These are phyloP conservation scores for Allantophomopsis cytisporea DNA, from an alignment of 2,329 filamentous ascomycete genomes.

Conservation along the genomic window DNA sequence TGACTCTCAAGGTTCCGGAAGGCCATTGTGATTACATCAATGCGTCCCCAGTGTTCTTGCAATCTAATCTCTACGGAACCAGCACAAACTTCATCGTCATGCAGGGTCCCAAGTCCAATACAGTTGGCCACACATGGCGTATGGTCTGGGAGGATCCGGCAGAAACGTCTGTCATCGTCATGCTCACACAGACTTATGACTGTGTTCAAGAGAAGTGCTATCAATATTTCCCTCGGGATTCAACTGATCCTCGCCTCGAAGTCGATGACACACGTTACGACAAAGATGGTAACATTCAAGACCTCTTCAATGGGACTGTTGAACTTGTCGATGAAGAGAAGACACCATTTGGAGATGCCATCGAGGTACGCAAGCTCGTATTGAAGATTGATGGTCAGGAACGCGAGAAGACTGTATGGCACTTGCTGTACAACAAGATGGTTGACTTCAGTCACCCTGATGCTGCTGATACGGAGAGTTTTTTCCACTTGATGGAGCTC, in stretches of 20 bases:
- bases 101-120: slow-evolving; percentile 71
- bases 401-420: slow-evolving; percentile 58
- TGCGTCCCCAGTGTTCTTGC: slow-evolving; percentile 54
- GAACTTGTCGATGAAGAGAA: slow-evolving; percentile 37
- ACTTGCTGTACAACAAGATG: slow-evolving; percentile 80
- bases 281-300: slow-evolving; percentile 30
- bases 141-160: slow-evolving; percentile 77
- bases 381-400: slow-evolving; percentile 27
- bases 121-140: slow-evolving; percentile 78
- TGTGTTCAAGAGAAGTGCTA: slow-evolving; percentile 69
- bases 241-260: slow-evolving; percentile 33
- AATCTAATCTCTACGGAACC: slow-evolving; percentile 19
- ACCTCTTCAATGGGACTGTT: slow-evolving; percentile 48
- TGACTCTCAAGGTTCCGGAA: slow-evolving; percentile 66
- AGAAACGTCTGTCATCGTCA: slow-evolving; percentile 72
- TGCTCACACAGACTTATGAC: slow-evolving; percentile 86
- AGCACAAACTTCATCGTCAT: slow-evolving; percentile 70
- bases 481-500: slow-evolving; percentile 56
- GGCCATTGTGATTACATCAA: slow-evolving; percentile 70
- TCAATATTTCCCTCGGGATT: slow-evolving; percentile 64
- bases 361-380: slow-evolving; percentile 63
- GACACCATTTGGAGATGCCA: slow-evolving; percentile 41
- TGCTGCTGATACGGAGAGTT: slow-evolving; percentile 49
- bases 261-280: slow-evolving; percentile 54
- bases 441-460: slow-evolving; percentile 79